phyloP scores from a whole-genome alignment of 139 green algal genomes.

The Ostreobium quekettii region DNA sequence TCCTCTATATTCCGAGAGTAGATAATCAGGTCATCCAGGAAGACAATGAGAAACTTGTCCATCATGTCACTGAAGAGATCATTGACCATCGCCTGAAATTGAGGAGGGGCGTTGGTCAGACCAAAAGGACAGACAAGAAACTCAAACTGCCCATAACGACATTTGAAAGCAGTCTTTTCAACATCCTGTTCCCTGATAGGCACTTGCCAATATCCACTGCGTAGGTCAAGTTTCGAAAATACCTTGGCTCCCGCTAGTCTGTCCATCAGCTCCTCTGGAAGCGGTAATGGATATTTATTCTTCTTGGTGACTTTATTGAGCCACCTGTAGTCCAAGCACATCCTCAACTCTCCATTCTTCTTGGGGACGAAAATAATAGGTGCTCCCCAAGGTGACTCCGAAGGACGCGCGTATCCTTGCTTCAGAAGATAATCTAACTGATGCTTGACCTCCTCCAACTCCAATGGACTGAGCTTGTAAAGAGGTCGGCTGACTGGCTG shows the following conservation, averaged over 20 bases:
- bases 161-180: conserved; percentile 24
- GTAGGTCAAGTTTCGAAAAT: conserved; percentile 23
- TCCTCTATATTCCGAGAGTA: conserved; percentile 28
- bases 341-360: conserved; percentile 37
- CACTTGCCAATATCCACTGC: conserved; percentile 13
- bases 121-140: conserved; percentile 33
- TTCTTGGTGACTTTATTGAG: conserved; percentile 43
- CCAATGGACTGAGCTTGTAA: conserved; percentile 3
- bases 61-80: conserved; percentile 28
- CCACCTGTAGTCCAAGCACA: conserved; percentile 48
- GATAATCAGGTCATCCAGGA: conserved; percentile 47
- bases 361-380: conserved; percentile 52
- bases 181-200: conserved; percentile 22
- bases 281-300: conserved; percentile 41
- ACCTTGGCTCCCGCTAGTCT: conserved; percentile 20
- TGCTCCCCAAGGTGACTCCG: conserved; percentile 33
- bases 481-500: neutral
- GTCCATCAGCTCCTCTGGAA: conserved; percentile 44
- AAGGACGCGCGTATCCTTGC: conserved; percentile 22
- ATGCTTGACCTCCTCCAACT: conserved; percentile 13
- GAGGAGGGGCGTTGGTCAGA: conserved; percentile 36
- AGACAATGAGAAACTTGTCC: conserved; percentile 39
- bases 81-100: conserved; percentile 35
- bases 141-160: conserved; percentile 30
- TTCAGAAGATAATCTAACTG: conserved; percentile 23